Evolutionary conservation across 2,329 filamentous ascomycete species (phyloP).

Genomic region (Microsporum audouinii): DNA sequence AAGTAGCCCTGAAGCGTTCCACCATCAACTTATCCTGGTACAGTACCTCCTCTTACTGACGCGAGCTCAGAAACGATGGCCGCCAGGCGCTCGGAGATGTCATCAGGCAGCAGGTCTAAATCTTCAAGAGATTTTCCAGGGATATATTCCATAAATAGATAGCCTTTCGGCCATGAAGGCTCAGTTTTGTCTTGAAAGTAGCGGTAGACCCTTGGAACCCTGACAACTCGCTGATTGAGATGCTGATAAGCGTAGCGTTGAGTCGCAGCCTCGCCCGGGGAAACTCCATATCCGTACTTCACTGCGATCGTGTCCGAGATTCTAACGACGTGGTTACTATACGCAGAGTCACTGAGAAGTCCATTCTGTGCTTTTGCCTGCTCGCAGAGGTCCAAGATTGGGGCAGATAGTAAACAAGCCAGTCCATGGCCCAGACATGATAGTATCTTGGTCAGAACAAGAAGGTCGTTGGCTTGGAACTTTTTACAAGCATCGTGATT

Average conservation of each 20-base stretch:
- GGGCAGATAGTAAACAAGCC: not conserved
- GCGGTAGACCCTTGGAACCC: slow-evolving; percentile 17
- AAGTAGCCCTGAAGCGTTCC: slow-evolving; percentile 14
- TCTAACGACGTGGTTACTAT: slow-evolving; percentile 9
- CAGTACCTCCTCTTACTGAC: slow-evolving; percentile 5
- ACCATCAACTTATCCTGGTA: slow-evolving; percentile 15
- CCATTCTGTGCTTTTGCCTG: not conserved
- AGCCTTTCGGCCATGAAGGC: slow-evolving; percentile 12
- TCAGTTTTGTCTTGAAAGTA: slow-evolving; percentile 13
- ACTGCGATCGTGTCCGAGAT: slow-evolving; percentile 14
- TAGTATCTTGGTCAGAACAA: no score
- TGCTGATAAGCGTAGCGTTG: slow-evolving; percentile 16
- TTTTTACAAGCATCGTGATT: no score
- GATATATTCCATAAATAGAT: slow-evolving; percentile 20
- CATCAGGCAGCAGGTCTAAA: slow-evolving; percentile 8
- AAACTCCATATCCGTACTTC: slow-evolving; percentile 16
- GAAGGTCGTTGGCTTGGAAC: no score
- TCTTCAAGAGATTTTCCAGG: slow-evolving; percentile 13
- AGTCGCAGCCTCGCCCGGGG: slow-evolving; percentile 9
- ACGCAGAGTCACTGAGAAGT: not conserved
- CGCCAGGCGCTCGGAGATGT: slow-evolving; percentile 13
- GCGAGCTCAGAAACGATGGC: slow-evolving; percentile 13
- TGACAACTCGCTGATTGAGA: slow-evolving; percentile 14
- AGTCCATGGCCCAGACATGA: not conserved
- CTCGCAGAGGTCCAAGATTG: slow-evolving; percentile 1